Base-by-base conservation (phyloP, 2,329 filamentous ascomycete genomes). In the Diaporthe batatas region DNA sequence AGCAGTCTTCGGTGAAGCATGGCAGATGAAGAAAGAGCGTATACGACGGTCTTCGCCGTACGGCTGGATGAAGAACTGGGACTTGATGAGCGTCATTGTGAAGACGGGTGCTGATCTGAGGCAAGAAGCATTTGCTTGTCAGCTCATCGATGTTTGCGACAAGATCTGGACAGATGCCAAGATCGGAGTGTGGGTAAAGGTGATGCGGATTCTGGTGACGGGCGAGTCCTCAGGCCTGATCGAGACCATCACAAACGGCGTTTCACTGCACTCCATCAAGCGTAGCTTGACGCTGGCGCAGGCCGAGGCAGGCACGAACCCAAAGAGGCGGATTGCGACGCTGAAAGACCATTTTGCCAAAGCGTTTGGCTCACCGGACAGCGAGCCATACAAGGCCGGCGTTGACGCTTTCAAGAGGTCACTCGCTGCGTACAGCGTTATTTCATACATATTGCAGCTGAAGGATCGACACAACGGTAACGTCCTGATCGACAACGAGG, bases 401-500 rank as follows among this genome's bases (percentile, higher is more conserved):
- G 91, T 94, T 4, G 92, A 94, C 75, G 93, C 93, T 12, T 96
- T 96, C 81, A 93, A 93, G 77, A 88, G 92, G 68, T 94, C 92
- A n/a, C 87, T 96, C 36, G 94, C 94, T 7, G 94, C 93, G 8
- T 96, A 96, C 82, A 95, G 93, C 83, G 91, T 96, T 76, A 94
- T 96, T 74, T 94, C 91, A 72, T 96, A 96, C 79, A 86, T 96
- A 65, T 85, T 96, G 70, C 94, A 96, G 82, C 89, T 96, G 73
- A 96, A 96, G 80, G 94, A 96, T 79, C 88, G 94, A 16, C 94
- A 96, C 81, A 96, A 96, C 79, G 94, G 94, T 70, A 96, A 96
- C 79, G 92, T 96, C 18, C 87, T 96, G 73, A 93, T 96, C 78
- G 94, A 96, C 81, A 94, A 93, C 78, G 92, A 94, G 80, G 94